Percentiles rank a stretch among this genome's conserved stretches.
phyloP scores from a whole-genome alignment of 2,329 filamentous ascomycete genomes.

The Cladophialophora chaetospira region DNA sequence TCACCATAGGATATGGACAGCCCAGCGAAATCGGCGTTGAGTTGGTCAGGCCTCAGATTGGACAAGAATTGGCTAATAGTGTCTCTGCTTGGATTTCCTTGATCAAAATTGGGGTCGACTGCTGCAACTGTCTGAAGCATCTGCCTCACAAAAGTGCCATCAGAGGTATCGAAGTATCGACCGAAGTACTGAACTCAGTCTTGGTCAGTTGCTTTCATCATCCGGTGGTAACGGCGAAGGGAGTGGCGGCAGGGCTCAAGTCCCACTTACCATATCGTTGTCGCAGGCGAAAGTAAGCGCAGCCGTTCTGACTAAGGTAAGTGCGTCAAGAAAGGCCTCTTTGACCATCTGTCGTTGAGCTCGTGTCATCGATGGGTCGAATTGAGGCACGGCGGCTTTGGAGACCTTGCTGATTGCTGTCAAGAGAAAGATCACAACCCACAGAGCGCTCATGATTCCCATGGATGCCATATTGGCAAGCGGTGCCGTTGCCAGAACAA shows the following conservation, averaged over 20 bases:
- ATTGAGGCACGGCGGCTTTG: too few relatives aligned
- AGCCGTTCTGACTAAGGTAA: too few relatives aligned
- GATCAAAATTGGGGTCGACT: neutral
- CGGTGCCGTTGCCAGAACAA: too few relatives aligned
- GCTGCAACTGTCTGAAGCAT: neutral
- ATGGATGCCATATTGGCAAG: too few relatives aligned
- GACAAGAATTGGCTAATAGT: neutral
- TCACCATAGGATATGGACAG: neutral
- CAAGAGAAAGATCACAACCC: too few relatives aligned
- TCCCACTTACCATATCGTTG: neutral
- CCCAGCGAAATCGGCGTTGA: neutral
- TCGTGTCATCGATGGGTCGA: too few relatives aligned
- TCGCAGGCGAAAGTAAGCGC: too few relatives aligned
- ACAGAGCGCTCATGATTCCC: too few relatives aligned
- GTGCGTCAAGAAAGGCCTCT: too few relatives aligned
- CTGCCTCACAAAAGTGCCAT: neutral
- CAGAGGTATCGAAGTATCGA: neutral
- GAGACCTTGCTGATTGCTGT: too few relatives aligned
- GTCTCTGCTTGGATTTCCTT: neutral
- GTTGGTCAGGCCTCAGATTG: neutral
- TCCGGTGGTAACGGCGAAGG: too few relatives aligned
- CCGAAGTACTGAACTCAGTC: neutral
- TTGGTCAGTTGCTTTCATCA: neutral
- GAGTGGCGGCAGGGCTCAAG: neutral
- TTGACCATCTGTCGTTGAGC: too few relatives aligned